Conservation (phyloP, 495 filamentous ascomycete species). For the Usnea hakonensis region DNA sequence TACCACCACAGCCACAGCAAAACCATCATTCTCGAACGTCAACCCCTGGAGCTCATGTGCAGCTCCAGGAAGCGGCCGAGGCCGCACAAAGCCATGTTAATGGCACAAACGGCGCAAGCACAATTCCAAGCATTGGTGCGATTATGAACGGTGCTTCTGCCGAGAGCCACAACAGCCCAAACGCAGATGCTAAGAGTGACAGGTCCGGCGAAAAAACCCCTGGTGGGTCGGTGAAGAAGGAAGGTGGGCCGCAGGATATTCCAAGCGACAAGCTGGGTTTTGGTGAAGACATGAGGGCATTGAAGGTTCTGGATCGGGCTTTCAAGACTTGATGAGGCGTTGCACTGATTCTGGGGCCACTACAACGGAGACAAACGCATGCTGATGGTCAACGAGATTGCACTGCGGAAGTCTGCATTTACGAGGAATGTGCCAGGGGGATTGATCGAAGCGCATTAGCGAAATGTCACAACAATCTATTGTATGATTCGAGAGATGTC, state of each 20-base stretch:
- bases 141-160: constrained; percentile 44
- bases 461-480: not conserved
- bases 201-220: constrained; percentile 13
- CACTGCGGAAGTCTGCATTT: not conserved
- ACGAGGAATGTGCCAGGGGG: not conserved
- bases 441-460: not conserved
- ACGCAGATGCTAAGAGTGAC: constrained; percentile 15
- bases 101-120: constrained; percentile 25
- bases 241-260: constrained; percentile 19
- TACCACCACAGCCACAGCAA: constrained; percentile 7
- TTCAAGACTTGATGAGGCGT: constrained; percentile 17
- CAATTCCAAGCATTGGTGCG: constrained; percentile 45
- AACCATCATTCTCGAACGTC: constrained; percentile 8
- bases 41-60: constrained; percentile 12
- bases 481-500: not conserved
- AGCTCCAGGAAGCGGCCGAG: constrained; percentile 12
- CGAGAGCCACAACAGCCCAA: constrained; percentile 14
- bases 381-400: not conserved
- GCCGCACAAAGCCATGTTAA: constrained; percentile 1
- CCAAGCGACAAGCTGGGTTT: constrained; percentile 20
- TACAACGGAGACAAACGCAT: not conserved
- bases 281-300: constrained; percentile 57
- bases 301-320: constrained; percentile 53
- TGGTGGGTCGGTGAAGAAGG: constrained; percentile 15
- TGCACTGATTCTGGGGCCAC: not conserved